Conservation (phyloP, 106 monocot species). For the Vanilla planifolia region DNA sequence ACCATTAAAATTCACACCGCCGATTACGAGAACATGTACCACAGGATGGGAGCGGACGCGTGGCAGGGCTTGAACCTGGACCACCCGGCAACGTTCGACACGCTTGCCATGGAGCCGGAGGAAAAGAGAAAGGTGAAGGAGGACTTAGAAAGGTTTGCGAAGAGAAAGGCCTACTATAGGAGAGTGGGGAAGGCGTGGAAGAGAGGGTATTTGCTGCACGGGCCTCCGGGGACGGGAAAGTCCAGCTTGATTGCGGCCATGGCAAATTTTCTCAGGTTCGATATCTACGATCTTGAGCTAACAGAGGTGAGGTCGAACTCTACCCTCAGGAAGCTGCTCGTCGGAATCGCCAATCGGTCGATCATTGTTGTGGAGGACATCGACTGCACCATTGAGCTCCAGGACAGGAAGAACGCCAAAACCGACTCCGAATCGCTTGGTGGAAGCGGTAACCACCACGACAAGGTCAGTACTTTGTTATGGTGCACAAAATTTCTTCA, state of each 20-base stretch:
- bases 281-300: constrained; percentile 20
- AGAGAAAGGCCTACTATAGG: constrained; percentile 16
- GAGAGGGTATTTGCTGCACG: constrained; percentile 27
- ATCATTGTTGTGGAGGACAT: constrained; percentile 29
- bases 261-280: constrained; percentile 20
- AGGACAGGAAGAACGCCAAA: not conserved
- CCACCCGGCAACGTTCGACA: constrained; percentile 23
- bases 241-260: constrained; percentile 27
- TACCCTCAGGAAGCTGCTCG: constrained; percentile 5
- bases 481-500: too few relatives aligned
- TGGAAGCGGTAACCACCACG: not conserved
- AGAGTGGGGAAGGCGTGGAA: constrained; percentile 23
- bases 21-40: not conserved
- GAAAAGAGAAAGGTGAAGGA: constrained; percentile 7
- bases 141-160: constrained; percentile 13
- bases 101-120: constrained; percentile 20
- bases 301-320: constrained; percentile 2
- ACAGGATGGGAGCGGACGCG: not conserved
- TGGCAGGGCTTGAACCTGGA: constrained; percentile 6
- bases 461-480: not conserved
- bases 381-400: constrained; percentile 11
- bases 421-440: not conserved
- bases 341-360: not conserved
- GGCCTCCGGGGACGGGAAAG: constrained; percentile 25
- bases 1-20: constrained; percentile 4